phyloP scores from a whole-genome alignment of 2,329 filamentous ascomycete species.

The Colletotrichum sp. region DNA sequence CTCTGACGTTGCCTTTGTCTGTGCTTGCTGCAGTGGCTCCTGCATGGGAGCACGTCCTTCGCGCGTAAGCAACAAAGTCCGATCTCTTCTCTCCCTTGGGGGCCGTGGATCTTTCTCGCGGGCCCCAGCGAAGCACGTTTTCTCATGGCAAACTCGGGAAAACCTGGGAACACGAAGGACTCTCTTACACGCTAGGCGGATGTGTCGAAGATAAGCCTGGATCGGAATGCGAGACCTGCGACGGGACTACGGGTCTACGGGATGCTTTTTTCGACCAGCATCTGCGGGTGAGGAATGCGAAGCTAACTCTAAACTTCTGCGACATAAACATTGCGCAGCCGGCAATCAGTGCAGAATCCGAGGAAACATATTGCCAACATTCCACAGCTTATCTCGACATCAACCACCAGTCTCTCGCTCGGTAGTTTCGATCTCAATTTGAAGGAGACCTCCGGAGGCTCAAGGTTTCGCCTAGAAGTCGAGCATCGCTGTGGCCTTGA shows the following conservation, averaged over 20 bases:
- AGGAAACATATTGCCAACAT: neutral
- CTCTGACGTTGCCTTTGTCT: constrained; percentile 8
- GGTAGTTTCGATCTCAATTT: neutral
- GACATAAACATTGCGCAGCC: neutral
- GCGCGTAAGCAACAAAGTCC: neutral
- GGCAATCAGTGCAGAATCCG: neutral
- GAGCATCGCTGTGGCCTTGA: neutral
- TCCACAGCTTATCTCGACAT: neutral
- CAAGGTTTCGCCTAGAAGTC: neutral
- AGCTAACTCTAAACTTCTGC: neutral
- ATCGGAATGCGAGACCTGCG: neutral
- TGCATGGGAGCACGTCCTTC: constrained; percentile 4
- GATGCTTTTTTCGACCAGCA: neutral
- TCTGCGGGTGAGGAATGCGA: constrained; percentile 10
- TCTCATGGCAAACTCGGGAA: neutral
- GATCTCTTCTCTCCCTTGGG: neutral
- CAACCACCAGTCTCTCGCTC: neutral
- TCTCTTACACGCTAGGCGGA: constrained; percentile 5
- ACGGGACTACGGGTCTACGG: neutral
- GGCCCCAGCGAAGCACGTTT: neutral
- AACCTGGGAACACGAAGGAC: neutral
- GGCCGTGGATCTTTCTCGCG: neutral
- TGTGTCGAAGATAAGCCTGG: neutral
- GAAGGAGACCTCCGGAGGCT: neutral
- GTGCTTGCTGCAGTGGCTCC: neutral